phyloP scores from a whole-genome alignment of 2,329 filamentous ascomycete genomes.

The Alternaria gansuensis region DNA sequence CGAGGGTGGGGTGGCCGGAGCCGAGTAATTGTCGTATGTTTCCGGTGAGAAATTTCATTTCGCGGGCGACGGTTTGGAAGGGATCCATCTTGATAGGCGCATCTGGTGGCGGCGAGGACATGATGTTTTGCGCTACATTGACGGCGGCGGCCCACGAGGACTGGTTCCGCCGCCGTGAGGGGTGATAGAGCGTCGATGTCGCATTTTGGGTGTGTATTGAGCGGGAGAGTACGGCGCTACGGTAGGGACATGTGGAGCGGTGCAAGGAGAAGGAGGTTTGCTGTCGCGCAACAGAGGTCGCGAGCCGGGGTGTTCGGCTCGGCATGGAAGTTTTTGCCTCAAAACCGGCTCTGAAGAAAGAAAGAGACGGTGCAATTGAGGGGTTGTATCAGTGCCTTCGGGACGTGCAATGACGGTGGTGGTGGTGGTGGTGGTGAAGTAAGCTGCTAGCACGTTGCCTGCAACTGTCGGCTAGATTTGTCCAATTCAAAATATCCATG shows the following conservation, averaged over 20 bases:
- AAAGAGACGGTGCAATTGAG: conserved; percentile 39
- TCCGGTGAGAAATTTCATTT: conserved; percentile 94
- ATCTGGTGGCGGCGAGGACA: conserved; percentile 68
- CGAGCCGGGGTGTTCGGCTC: conserved; percentile 50
- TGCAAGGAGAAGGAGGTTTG: conserved; percentile 29
- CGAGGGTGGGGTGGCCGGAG: conserved; percentile 91
- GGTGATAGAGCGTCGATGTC: conserved; percentile 46
- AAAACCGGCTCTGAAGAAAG: conserved; percentile 5
- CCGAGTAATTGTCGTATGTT: conserved; percentile 94
- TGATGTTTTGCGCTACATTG: conserved; percentile 71
- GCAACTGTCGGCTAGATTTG: conserved; percentile 26
- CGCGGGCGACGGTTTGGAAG: conserved; percentile 87
- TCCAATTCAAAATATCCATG: conserved; percentile 20
- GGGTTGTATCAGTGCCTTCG: conserved; percentile 15
- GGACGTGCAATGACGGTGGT: conserved; percentile 14
- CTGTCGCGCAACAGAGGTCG: conserved; percentile 42
- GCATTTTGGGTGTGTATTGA: conserved; percentile 13
- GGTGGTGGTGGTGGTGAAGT: conserved; percentile 11
- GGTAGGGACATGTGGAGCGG: conserved; percentile 40
- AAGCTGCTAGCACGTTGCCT: conserved; percentile 9
- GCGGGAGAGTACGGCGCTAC: conserved; percentile 17
- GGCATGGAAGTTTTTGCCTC: conserved; percentile 35
- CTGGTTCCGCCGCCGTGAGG: conserved; percentile 58
- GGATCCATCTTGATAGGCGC: conserved; percentile 83
- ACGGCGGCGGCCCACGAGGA: conserved; percentile 82